Evolutionary conservation across 1,284 basidiomycete genomes (phyloP), one percentile per base, ranked within the genome.

Genomic region (Naganishia liquefaciens): DNA sequence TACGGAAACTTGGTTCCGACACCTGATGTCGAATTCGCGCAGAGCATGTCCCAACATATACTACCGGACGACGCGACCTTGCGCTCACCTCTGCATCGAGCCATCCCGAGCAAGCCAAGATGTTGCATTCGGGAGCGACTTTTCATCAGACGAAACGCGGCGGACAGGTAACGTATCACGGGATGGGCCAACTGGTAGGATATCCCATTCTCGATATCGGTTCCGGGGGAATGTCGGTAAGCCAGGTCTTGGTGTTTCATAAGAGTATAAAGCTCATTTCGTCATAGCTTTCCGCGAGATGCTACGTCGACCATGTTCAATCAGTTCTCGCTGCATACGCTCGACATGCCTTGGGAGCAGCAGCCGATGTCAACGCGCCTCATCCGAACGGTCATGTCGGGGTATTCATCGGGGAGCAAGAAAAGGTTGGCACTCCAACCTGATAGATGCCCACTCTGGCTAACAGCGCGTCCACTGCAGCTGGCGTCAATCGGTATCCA

Each of bases 401-500:
- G 9, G 74, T 79, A 9, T 80, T 79, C 57, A 68, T 75, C 0
- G 74, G 74, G 0, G 68, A 69, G 21, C 72, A 69, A 0, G 77
- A 76, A 53, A 80, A 80, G 73, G 78, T 78, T 40, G 52, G 75
- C n/a, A 27, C 17, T 62, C 40, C 58, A 62, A 11, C 39, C 51
- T 37, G 25, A n/a, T 3, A 23, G 55, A 15, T n/a, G 40, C 23
- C 5, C 2, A 5, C 54, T 25, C 27, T 39, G 19, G n/a, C 23
- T 40, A 37, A 40, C 27, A 23, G 11, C n/a, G 86, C 74, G 75
- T 23, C n/a, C n/a, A 67, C 79, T 49, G 78, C 93, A 99, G 80
- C 84, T 99, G 70, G 91, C 87, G 9, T 95, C 92, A 67, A 95
- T 99, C 66, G 96, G 96, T 54, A 92, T 99, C 58, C 94, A 98